Base-by-base conservation (phyloP, 257 asterid species). In the Solanum pennellii region DNA sequence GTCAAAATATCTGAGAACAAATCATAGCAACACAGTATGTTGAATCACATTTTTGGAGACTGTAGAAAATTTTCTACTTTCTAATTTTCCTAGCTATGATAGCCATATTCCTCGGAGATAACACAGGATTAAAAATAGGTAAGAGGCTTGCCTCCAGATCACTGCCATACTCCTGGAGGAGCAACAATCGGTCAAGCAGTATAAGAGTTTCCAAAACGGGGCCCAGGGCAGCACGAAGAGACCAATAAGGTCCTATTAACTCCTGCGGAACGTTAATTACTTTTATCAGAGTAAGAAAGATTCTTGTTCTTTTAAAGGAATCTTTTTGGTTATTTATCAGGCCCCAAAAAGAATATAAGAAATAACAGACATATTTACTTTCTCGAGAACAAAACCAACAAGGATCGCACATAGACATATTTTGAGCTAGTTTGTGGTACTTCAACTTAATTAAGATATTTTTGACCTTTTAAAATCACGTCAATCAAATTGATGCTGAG, bases 71-170 rank as follows among this genome's bases (percentile, higher is more conserved):
- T 79, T 79, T 79, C 84, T 79, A 20, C 65, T 86, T 60, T 89
- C 92, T 92, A 83, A 86, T 31, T 89, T 95, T 96, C 92, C 88
- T 91, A 77, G 95, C 99, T 75, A 97, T 92, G 86, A 95, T 86
- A 86, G 98, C 97, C 89, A 94, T 88, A 89, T 97, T 97, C 92
- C 99, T 91, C 20, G 99, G 98, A 84, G 99, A 97, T 88, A 97
- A 91, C 84, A 92, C 80, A 25, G 98, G 98, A 89, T 95, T 94
- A 60, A 97, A 97, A 88, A 97, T 79, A 45, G 98, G 96, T 42
- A 94, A 79, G 93, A 94, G 86, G 83, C 88, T 91, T 12, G 92
- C 94, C 79, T 90, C 90, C 84, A 92, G 83, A 45, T 73, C 83
- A 87, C 90, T 83, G 75, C 89, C 90, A 86, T 92, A 94, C 90